These are phyloP conservation scores for Hyphopichia buzzinii DNA, from an alignment of 1,139 yeast species.

Conservation along the genomic window DNA sequence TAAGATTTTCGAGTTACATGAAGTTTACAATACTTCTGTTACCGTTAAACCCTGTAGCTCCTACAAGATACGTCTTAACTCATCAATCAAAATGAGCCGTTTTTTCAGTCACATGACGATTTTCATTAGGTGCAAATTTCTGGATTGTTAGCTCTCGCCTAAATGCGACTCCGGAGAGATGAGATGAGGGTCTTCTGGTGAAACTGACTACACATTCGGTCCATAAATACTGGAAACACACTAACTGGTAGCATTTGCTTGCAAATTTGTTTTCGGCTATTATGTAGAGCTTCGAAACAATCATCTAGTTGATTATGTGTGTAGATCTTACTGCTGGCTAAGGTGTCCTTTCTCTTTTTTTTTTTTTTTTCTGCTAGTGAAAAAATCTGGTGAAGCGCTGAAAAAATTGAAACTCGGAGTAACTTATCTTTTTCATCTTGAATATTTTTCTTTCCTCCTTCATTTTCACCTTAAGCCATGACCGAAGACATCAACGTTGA, in stretches of 20 bases:
- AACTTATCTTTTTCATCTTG: not conserved
- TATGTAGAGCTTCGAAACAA: no score
- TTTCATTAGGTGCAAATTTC: not conserved
- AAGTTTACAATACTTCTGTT: no score
- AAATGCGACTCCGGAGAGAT: not conserved
- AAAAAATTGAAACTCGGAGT: not conserved
- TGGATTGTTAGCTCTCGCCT: not conserved
- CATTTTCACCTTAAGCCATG: conserved; percentile 12
- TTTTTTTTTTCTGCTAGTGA: no score
- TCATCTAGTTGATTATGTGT: no score
- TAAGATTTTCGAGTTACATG: no score
- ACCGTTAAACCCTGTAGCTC: no score
- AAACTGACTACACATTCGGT: not conserved
- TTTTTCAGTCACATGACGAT: no score
- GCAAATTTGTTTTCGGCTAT: no score
- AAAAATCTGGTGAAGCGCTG: not conserved
- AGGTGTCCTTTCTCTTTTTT: not conserved
- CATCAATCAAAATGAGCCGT: no score
- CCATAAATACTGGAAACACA: not conserved
- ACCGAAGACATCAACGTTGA: conserved; percentile 42
- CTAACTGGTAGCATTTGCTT: no score
- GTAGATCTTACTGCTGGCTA: not conserved
- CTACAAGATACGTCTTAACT: no score
- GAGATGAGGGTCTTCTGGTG: not conserved
- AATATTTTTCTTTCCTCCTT: not conserved